These are phyloP conservation scores for Telfairia occidentalis DNA, from an alignment of 331 rosid species.

Conservation along the genomic window DNA sequence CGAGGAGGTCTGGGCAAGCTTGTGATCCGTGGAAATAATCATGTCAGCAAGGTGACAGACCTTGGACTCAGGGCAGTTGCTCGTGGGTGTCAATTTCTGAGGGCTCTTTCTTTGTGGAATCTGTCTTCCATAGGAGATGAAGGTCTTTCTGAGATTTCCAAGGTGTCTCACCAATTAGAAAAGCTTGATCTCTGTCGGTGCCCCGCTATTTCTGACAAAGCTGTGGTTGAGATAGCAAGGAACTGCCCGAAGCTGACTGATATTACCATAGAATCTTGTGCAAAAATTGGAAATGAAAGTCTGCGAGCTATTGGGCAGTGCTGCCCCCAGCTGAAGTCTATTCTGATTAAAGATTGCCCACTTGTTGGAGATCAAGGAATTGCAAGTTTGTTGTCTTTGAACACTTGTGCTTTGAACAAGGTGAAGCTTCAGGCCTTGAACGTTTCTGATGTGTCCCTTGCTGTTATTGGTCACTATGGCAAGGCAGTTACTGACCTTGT, in stretches of 20 bases:
- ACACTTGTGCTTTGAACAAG: slow-evolving; percentile 41
- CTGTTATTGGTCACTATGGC: slow-evolving; percentile 87
- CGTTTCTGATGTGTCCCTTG: slow-evolving; percentile 73
- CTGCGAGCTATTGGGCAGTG: slow-evolving; percentile 61
- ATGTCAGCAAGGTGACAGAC: slow-evolving; percentile 39
- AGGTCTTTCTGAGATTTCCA: slow-evolving; percentile 68
- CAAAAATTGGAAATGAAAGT: slow-evolving; percentile 63
- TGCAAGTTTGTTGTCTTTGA: slow-evolving; percentile 42
- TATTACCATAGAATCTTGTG: slow-evolving; percentile 64
- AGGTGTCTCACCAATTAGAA: slow-evolving; percentile 54
- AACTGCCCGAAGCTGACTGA: slow-evolving; percentile 59
- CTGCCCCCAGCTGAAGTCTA: slow-evolving; percentile 52
- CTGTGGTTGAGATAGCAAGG: slow-evolving; percentile 54
- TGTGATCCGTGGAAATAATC: slow-evolving; percentile 43
- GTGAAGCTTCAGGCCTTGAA: slow-evolving; percentile 66
- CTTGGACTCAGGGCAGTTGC: slow-evolving; percentile 70
- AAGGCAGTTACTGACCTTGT: slow-evolving; percentile 50
- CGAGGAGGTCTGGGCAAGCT: slow-evolving; percentile 94
- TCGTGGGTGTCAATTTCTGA: slow-evolving; percentile 71
- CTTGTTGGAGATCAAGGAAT: slow-evolving; percentile 75
- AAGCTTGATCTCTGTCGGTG: slow-evolving; percentile 66
- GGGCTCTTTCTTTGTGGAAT: slow-evolving; percentile 59
- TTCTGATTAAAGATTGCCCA: slow-evolving; percentile 51
- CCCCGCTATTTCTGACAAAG: slow-evolving; percentile 55
- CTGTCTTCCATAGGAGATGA: slow-evolving; percentile 51